Conservation (phyloP, 768 basidiomycete species). For the Porpolomopsis calyptriformis region DNA sequence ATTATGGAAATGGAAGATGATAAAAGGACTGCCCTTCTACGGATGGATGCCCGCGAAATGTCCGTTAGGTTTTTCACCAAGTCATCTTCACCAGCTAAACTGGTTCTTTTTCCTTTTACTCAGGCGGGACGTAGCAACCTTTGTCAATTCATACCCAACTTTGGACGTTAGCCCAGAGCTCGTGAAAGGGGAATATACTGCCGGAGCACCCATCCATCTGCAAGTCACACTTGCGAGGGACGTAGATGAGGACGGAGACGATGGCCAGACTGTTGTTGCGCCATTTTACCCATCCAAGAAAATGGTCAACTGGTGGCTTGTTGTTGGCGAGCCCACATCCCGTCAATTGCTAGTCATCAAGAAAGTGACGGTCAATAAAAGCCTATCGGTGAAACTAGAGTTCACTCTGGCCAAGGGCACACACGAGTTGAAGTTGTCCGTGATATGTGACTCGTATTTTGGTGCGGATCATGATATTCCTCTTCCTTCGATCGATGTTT, state of each 20-base stretch:
- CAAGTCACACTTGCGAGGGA: constrained; percentile 76
- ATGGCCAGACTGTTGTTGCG: constrained; percentile 80
- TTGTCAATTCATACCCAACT: constrained; percentile 97
- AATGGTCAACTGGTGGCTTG: constrained; percentile 95
- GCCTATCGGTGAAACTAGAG: constrained; percentile 77
- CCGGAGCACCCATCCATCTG: constrained; percentile 73
- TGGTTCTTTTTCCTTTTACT: constrained; percentile 6
- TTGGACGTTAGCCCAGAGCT: constrained; percentile 83
- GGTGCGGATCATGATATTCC: constrained; percentile 90
- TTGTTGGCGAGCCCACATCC: constrained; percentile 76
- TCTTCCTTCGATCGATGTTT: constrained; percentile 74
- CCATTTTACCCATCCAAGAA: constrained; percentile 88
- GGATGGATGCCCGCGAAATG: constrained; percentile 84
- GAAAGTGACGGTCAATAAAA: constrained; percentile 84
- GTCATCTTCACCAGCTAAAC: constrained; percentile 13
- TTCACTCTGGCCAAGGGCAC: constrained; percentile 79
- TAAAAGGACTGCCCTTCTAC: constrained; percentile 66
- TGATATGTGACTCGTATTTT: constrained; percentile 87
- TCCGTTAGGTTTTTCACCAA: constrained; percentile 31
- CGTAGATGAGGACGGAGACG: constrained; percentile 58
- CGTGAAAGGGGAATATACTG: constrained; percentile 78
- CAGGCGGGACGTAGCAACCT: constrained; percentile 92
- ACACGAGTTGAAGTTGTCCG: constrained; percentile 74
- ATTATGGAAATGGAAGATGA: constrained; percentile 98
- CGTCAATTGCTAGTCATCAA: constrained; percentile 78